These are phyloP conservation scores for Pyricularia pennisetigena DNA, from an alignment of 2,329 filamentous ascomycete species.

Conservation along the genomic window DNA sequence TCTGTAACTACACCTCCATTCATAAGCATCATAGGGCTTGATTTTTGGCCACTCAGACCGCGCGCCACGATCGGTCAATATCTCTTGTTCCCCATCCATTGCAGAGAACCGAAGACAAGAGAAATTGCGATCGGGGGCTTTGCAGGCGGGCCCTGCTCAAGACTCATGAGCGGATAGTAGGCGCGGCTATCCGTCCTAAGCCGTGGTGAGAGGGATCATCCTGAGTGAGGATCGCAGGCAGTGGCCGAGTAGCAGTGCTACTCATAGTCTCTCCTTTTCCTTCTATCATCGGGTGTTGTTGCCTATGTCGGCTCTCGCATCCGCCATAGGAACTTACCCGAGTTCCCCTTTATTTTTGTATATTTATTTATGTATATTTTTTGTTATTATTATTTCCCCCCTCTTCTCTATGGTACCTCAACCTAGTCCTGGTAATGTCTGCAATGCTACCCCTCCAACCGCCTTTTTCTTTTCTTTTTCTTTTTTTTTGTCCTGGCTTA, in stretches of 20 bases:
- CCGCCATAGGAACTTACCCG: no score
- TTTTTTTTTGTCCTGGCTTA: no score
- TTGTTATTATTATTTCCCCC: no score
- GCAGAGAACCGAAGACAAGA: neutral
- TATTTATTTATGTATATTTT: neutral
- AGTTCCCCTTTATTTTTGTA: neutral
- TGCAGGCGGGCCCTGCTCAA: neutral
- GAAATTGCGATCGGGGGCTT: neutral
- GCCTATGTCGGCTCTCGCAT: no score
- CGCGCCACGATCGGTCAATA: neutral
- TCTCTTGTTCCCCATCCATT: neutral
- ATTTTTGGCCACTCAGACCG: neutral
- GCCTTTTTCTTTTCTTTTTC: neutral
- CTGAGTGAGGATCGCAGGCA: neutral
- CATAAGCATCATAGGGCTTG: neutral
- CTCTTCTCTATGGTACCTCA: no score
- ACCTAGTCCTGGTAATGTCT: neutral
- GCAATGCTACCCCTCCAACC: neutral
- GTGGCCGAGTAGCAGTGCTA: neutral
- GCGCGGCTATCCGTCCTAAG: neutral
- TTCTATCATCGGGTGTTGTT: neutral
- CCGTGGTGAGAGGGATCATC: neutral
- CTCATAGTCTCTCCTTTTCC: neutral
- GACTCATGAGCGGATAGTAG: neutral
- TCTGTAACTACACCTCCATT: neutral